Evolutionary conservation across 106 monocot genomes (phyloP).

Genomic region (Hemerocallis citrina): DNA sequence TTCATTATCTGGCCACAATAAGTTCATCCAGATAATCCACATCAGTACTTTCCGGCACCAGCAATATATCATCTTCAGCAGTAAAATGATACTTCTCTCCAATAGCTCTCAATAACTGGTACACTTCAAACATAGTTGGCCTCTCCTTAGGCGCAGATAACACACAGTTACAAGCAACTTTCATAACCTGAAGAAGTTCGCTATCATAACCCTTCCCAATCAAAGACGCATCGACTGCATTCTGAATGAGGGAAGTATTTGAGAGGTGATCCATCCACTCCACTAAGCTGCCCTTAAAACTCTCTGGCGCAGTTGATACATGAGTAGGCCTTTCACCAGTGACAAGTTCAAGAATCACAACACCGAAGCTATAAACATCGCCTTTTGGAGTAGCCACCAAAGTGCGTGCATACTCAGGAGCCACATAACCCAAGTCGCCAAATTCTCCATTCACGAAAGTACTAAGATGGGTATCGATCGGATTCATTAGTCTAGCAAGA

Average conservation of each 20-base stretch:
- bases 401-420: constrained; percentile 71
- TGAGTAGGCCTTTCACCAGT: constrained; percentile 72
- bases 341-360: constrained; percentile 65
- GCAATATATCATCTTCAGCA: constrained; percentile 32
- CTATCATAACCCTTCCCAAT: constrained; percentile 59
- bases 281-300: constrained; percentile 72
- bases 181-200: constrained; percentile 70
- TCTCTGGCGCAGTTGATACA: constrained; percentile 52
- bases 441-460: constrained; percentile 88
- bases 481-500: constrained; percentile 82
- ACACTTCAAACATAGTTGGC: constrained; percentile 87
- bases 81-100: constrained; percentile 74
- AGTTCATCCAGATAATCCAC: background rate
- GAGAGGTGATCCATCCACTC: constrained; percentile 78
- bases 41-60: constrained; percentile 2
- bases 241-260: constrained; percentile 47
- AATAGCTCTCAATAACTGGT: constrained; percentile 69
- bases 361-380: constrained; percentile 78
- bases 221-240: constrained; percentile 51
- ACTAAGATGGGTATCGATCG: constrained; percentile 80
- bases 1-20: too few species aligned
- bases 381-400: constrained; percentile 76
- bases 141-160: constrained; percentile 57
- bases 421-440: constrained; percentile 77
- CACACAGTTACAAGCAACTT: constrained; percentile 67